Percentiles rank a stretch among this genome's conserved stretches.
Evolutionary conservation across 1,284 basidiomycete species (phyloP).

Genomic region (Ceratobasidium sp.): DNA sequence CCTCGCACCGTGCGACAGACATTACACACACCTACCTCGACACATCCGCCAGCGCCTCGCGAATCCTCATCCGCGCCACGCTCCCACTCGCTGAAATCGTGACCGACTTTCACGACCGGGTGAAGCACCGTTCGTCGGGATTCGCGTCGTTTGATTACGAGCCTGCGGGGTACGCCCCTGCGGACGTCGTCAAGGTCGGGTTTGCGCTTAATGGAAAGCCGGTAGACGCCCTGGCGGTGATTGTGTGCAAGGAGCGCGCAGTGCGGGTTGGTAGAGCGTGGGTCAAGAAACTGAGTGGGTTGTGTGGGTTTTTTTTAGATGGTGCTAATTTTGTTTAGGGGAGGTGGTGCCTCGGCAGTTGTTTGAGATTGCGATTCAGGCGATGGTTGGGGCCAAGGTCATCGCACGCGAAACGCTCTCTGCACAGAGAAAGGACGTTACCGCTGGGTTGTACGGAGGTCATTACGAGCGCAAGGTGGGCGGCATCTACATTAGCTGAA

Average conservation of each 20-base stretch:
- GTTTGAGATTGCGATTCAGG: slow-evolving; percentile 94
- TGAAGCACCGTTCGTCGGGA: slow-evolving; percentile 89
- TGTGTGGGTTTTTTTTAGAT: background rate
- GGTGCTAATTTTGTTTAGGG: slow-evolving; percentile 55
- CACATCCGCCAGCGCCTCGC: slow-evolving; percentile 47
- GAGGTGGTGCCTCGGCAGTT: slow-evolving; percentile 91
- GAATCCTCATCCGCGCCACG: slow-evolving; percentile 79
- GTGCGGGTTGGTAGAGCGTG: slow-evolving; percentile 76
- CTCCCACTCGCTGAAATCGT: slow-evolving; percentile 92
- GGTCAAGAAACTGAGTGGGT: slow-evolving; percentile 88
- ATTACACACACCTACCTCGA: slow-evolving; percentile 82
- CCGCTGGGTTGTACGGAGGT: slow-evolving; percentile 91
- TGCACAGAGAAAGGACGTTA: slow-evolving; percentile 91
- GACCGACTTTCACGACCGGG: slow-evolving; percentile 89
- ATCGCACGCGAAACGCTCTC: slow-evolving; percentile 89
- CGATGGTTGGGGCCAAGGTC: slow-evolving; percentile 82
- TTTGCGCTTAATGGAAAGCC: slow-evolving; percentile 87
- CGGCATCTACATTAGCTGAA: background rate
- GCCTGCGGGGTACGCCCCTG: slow-evolving; percentile 82
- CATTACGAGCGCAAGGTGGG: slow-evolving; percentile 81
- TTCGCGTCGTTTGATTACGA: slow-evolving; percentile 96
- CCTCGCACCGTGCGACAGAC: slow-evolving; percentile 76
- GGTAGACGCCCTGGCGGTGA: slow-evolving; percentile 90
- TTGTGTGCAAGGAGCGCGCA: slow-evolving; percentile 75
- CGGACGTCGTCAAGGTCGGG: slow-evolving; percentile 79